These are phyloP conservation scores for Abrus precatorius DNA, from an alignment of 306 rosid genomes.

Conservation along the genomic window DNA sequence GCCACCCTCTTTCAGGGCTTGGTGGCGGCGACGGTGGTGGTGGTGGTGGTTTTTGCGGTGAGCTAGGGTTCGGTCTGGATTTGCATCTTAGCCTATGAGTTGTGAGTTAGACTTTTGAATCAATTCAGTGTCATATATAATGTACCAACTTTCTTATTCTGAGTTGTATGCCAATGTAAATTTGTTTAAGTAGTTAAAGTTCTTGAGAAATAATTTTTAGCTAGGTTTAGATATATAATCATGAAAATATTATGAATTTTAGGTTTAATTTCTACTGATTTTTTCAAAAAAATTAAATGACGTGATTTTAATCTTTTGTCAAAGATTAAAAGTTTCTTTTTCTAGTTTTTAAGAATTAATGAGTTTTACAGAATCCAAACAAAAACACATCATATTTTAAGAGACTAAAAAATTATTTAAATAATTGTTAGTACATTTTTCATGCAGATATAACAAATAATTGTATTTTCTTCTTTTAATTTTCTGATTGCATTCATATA, in stretches of 20 bases:
- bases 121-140: neutral
- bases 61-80: constrained; percentile 57
- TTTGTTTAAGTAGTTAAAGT: neutral
- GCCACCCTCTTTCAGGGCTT: neutral
- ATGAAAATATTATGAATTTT: too few relatives aligned
- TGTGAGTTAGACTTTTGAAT: constrained; percentile 8
- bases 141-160: neutral
- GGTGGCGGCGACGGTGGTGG: constrained; percentile 30
- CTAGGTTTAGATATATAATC: too few relatives aligned
- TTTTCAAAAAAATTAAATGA: too few relatives aligned
- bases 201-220: neutral
- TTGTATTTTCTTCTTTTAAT: neutral
- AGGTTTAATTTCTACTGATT: too few relatives aligned
- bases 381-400: too few relatives aligned
- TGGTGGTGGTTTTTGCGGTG: neutral
- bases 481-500: too few relatives aligned
- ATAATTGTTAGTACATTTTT: neutral
- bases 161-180: constrained; percentile 17
- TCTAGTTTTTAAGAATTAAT: too few relatives aligned
- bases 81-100: constrained; percentile 58
- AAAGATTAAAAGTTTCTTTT: too few relatives aligned
- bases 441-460: neutral
- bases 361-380: too few relatives aligned
- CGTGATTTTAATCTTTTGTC: too few relatives aligned
- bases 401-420: too few relatives aligned